phyloP scores from a whole-genome alignment of 1,284 basidiomycete species.

The Peniophora sp. region DNA sequence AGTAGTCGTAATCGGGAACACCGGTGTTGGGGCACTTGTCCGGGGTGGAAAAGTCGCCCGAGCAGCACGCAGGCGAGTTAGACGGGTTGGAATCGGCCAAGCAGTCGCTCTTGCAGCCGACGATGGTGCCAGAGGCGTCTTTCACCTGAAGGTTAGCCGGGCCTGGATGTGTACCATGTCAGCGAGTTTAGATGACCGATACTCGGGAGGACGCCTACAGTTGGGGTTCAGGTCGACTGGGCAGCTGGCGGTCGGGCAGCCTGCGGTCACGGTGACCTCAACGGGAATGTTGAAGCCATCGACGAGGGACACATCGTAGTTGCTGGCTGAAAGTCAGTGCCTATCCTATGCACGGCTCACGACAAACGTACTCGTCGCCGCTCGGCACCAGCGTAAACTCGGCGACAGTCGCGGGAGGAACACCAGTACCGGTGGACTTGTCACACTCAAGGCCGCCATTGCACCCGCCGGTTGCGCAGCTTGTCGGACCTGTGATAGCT shows the following conservation, averaged over 20 bases:
- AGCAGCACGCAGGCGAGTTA: conserved; percentile 36
- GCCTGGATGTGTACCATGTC: conserved; percentile 14
- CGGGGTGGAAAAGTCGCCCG: conserved; percentile 31
- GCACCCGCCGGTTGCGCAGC: conserved; percentile 37
- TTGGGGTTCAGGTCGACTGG: conserved; percentile 32
- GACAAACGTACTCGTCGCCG: conserved; percentile 16
- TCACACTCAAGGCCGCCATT: conserved; percentile 40
- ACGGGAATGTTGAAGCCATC: conserved; percentile 36
- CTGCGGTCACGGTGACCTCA: conserved; percentile 30
- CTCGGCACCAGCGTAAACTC: conserved; percentile 31
- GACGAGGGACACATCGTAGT: conserved; percentile 23
- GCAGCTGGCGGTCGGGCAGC: conserved; percentile 34
- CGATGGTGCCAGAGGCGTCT: conserved; percentile 28
- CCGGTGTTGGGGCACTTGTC: conserved; percentile 33
- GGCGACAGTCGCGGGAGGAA: conserved; percentile 35
- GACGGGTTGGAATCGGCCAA: conserved; percentile 28
- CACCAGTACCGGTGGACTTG: conserved; percentile 29
- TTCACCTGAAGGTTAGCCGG: conserved; percentile 29
- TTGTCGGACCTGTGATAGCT: conserved; percentile 30
- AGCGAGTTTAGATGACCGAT: neutral
- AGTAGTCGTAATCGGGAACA: conserved; percentile 35
- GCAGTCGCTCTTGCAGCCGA: conserved; percentile 39
- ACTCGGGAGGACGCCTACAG: conserved; percentile 13
- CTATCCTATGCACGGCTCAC: neutral
- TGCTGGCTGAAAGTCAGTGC: neutral